These are phyloP conservation scores for Penicillium polonicum DNA, from an alignment of 2,329 filamentous ascomycete species.

Conservation along the genomic window DNA sequence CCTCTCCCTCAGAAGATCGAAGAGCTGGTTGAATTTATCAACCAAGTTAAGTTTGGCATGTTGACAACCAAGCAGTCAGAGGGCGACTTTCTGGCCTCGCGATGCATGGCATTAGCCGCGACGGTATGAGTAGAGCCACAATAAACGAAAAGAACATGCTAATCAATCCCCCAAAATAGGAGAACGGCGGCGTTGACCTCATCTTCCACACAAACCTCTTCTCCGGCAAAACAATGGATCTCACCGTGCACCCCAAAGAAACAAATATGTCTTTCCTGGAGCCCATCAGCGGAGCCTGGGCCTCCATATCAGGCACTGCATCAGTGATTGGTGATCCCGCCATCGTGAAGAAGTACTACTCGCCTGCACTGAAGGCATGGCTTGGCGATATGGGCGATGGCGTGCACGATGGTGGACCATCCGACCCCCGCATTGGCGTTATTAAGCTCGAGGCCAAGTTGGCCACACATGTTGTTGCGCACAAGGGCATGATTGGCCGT, in stretches of 20 bases:
- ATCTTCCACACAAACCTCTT: constrained; percentile 92
- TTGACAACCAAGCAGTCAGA: constrained; percentile 71
- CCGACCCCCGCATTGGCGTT: constrained; percentile 78
- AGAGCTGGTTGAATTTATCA: constrained; percentile 69
- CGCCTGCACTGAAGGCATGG: constrained; percentile 73
- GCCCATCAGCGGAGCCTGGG: constrained; percentile 73
- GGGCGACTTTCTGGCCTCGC: constrained; percentile 68
- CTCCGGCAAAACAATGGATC: constrained; percentile 81
- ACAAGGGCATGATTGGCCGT: constrained; percentile 62
- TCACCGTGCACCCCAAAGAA: constrained; percentile 68
- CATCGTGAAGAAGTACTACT: constrained; percentile 73
- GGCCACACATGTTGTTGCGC: constrained; percentile 67
- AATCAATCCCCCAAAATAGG: constrained; percentile 49
- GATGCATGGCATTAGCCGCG: constrained; percentile 81
- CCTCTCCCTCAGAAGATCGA: constrained; percentile 72
- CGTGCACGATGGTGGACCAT: constrained; percentile 74
- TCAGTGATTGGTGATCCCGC: constrained; percentile 67
- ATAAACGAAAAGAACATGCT: neutral
- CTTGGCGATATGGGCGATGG: constrained; percentile 82
- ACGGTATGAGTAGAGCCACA: constrained; percentile 54
- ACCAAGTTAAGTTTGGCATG: constrained; percentile 78
- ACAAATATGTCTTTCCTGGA: constrained; percentile 79
- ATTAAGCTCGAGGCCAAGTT: constrained; percentile 74
- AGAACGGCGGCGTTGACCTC: constrained; percentile 74
- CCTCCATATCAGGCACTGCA: constrained; percentile 74